phyloP scores from a whole-genome alignment of 768 basidiomycete genomes.

The Favolaschia claudopus region DNA sequence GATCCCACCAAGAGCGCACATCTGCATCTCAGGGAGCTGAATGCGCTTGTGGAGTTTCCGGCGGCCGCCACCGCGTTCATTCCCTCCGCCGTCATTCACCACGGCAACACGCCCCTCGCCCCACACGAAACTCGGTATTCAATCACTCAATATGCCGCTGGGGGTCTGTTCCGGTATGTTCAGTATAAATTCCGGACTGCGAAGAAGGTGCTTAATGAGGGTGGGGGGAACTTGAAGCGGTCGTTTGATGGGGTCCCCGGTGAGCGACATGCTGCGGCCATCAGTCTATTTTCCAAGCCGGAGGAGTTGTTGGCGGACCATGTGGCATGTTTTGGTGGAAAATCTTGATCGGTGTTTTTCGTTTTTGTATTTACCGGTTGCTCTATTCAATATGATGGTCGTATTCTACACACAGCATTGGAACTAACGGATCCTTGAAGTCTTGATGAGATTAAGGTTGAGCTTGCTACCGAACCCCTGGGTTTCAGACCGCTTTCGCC shows the following conservation, averaged over 20 bases:
- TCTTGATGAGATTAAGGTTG: too few species aligned
- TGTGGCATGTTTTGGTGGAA: neutral
- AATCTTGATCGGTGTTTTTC: too few species aligned
- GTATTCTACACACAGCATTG: too few species aligned
- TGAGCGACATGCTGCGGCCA: neutral
- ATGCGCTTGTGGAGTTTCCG: constrained; percentile 34
- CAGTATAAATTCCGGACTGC: constrained; percentile 26
- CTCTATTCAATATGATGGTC: too few species aligned
- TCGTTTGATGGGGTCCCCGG: neutral
- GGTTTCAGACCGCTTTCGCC: too few species aligned
- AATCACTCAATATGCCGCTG: constrained; percentile 36
- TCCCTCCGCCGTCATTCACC: constrained; percentile 31
- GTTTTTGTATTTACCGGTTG: too few species aligned
- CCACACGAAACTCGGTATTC: constrained; percentile 29
- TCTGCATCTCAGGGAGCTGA: constrained; percentile 32
- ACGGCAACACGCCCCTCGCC: constrained; percentile 30
- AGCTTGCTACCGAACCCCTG: too few species aligned
- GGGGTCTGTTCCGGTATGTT: constrained; percentile 34
- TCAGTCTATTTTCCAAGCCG: neutral
- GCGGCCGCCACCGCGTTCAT: constrained; percentile 28
- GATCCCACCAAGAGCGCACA: constrained; percentile 34
- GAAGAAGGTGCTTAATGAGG: neutral
- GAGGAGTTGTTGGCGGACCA: neutral
- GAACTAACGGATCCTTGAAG: too few species aligned
- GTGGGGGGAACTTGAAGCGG: neutral